Percentiles rank a stretch among this genome's conserved stretches.
These are phyloP conservation scores for Iberis amara DNA, from an alignment of 441 rosid genomes.

Conservation along the genomic window DNA sequence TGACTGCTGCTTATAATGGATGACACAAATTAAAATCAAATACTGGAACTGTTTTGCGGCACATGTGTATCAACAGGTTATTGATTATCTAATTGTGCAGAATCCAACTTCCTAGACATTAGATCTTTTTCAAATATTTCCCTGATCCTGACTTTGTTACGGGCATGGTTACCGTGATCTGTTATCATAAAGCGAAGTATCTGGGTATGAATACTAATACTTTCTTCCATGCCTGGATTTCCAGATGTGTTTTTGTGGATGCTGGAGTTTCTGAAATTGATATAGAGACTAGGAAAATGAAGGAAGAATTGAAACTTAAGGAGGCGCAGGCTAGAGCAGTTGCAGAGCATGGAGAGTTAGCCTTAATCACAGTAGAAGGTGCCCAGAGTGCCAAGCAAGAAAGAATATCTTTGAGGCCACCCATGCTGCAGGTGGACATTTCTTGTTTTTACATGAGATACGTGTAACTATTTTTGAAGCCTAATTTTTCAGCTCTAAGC, in stretches of 20 bases:
- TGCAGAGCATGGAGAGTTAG: constrained; percentile 92
- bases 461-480: constrained; percentile 6
- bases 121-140: not conserved
- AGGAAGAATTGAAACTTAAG: constrained; percentile 84
- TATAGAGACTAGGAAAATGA: constrained; percentile 77
- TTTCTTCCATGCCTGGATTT: constrained; percentile 25
- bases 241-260: constrained; percentile 94
- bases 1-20: constrained; percentile 17
- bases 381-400: constrained; percentile 59
- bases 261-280: constrained; percentile 91
- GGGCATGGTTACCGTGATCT: constrained; percentile 5
- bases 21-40: constrained; percentile 6
- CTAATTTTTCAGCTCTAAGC: constrained; percentile 7
- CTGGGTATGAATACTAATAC: constrained; percentile 19
- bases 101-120: constrained; percentile 10
- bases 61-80: constrained; percentile 4
- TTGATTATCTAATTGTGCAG: constrained; percentile 9
- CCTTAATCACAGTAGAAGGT: constrained; percentile 78
- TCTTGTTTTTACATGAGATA: constrained; percentile 19
- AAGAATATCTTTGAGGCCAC: constrained; percentile 73
- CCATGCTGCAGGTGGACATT: constrained; percentile 79
- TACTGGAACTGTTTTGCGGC: not conserved
- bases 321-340: constrained; percentile 84
- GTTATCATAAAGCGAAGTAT: constrained; percentile 2
- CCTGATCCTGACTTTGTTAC: constrained; percentile 10